phyloP scores from a whole-genome alignment of 2,329 filamentous ascomycete species.

The Colletotrichum chrysophilum region DNA sequence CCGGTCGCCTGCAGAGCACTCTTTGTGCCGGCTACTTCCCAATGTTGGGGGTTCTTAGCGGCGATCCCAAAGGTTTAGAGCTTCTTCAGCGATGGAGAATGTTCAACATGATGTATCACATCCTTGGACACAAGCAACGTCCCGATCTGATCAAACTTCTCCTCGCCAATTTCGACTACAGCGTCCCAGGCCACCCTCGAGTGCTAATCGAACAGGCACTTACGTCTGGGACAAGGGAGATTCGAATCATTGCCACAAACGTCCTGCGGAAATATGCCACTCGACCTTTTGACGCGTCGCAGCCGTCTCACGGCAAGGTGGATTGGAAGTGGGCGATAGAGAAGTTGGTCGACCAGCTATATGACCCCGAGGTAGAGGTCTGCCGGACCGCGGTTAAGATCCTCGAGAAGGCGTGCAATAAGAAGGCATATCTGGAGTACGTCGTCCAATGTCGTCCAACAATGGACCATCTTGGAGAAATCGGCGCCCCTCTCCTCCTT shows the following conservation, averaged over 20 bases:
- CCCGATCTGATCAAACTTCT: constrained; percentile 91
- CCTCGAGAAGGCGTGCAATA: constrained; percentile 95
- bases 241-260: constrained; percentile 88
- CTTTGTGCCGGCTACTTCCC: constrained; percentile 93
- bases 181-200: constrained; percentile 83
- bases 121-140: constrained; percentile 87
- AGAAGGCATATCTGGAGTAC: constrained; percentile 88
- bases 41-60: constrained; percentile 86
- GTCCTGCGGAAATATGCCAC: constrained; percentile 86
- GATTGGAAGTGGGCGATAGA: constrained; percentile 96
- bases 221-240: constrained; percentile 88
- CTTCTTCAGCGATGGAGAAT: constrained; percentile 97
- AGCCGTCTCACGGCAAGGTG: constrained; percentile 35
- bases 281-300: constrained; percentile 43
- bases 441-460: constrained; percentile 96
- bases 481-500: constrained; percentile 89
- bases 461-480: constrained; percentile 93
- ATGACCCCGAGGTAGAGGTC: constrained; percentile 96
- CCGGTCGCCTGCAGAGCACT: constrained; percentile 82
- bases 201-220: constrained; percentile 93
- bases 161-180: constrained; percentile 91
- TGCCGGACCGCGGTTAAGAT: constrained; percentile 97
- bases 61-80: constrained; percentile 79
- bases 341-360: constrained; percentile 95
- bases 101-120: constrained; percentile 99